Percentiles rank a stretch among this genome's conserved stretches.
Evolutionary conservation across 306 rosid genomes (phyloP).

Genomic region (Cercis canadensis): DNA sequence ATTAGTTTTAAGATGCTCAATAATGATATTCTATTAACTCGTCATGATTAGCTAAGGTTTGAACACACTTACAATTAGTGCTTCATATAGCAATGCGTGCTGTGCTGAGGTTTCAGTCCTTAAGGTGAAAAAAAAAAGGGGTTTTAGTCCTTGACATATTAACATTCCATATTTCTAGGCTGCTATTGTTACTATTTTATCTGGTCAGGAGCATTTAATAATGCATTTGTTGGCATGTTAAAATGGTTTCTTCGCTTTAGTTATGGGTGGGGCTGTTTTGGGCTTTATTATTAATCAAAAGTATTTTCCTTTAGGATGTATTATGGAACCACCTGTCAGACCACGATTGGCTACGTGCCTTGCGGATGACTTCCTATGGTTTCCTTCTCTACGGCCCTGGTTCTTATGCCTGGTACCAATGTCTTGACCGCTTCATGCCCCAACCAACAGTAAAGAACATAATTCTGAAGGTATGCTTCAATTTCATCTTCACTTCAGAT

Average conservation of each 20-base stretch:
- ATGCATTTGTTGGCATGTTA: conserved; percentile 10
- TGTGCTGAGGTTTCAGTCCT: background rate
- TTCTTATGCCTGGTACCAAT: conserved; percentile 92
- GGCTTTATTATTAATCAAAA: conserved; percentile 34
- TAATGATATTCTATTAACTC: too few relatives aligned
- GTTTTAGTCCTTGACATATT: background rate
- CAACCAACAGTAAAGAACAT: conserved; percentile 65
- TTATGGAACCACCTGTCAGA: conserved; percentile 54
- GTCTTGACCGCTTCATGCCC: conserved; percentile 69
- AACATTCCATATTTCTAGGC: background rate
- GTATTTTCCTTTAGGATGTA: conserved; percentile 52
- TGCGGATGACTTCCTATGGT: conserved; percentile 93
- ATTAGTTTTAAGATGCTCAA: too few relatives aligned
- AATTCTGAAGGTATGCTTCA: conserved; percentile 66
- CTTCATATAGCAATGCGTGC: background rate
- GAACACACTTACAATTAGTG: background rate
- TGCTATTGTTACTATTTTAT: conserved; percentile 10
- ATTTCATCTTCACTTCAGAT: conserved; percentile 7
- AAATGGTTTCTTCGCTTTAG: conserved; percentile 5
- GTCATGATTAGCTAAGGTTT: background rate
- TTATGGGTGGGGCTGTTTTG: conserved; percentile 10
- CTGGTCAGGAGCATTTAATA: background rate
- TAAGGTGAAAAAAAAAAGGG: background rate
- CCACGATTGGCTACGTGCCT: conserved; percentile 89
- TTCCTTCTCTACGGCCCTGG: conserved; percentile 93